Conservation (phyloP, 257 asterid genomes). For the Gentiana macrophylla region DNA sequence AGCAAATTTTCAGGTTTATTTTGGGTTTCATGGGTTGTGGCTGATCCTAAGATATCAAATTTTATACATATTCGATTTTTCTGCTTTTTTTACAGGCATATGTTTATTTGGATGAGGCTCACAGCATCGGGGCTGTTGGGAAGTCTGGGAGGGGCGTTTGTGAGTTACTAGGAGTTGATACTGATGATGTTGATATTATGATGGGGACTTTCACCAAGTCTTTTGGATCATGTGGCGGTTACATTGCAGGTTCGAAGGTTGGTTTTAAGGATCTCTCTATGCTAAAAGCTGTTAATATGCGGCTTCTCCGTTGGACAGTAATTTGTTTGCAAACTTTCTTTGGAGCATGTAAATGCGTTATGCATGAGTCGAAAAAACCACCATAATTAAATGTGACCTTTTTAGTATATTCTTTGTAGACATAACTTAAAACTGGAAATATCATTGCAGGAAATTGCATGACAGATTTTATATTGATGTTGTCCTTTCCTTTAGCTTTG, state of each 20-base stretch:
- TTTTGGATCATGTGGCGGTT: slow-evolving; percentile 98
- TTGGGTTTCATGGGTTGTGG: neutral
- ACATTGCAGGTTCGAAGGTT: slow-evolving; percentile 96
- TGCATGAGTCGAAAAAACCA: neutral
- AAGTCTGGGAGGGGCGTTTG: slow-evolving; percentile 97
- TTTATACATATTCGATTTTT: neutral
- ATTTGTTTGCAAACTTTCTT: neutral
- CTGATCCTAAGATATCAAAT: neutral
- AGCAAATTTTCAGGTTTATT: no score
- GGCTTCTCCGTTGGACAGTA: no score
- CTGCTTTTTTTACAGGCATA: slow-evolving; percentile 45
- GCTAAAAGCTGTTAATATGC: neutral
- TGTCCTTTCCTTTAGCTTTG: no score
- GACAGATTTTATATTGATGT: no score
- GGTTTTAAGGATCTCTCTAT: slow-evolving; percentile 12
- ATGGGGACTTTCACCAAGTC: slow-evolving; percentile 99
- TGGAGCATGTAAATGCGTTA: neutral
- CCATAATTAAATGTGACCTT: no score
- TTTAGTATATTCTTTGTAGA: no score
- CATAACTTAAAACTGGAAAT: no score
- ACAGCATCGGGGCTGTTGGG: slow-evolving; percentile 98
- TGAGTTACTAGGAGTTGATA: slow-evolving; percentile 93
- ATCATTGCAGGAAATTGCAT: no score
- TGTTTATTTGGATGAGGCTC: slow-evolving; percentile 95
- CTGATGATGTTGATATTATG: slow-evolving; percentile 89